Base-by-base conservation (phyloP, 495 filamentous ascomycete species). In the Ramalina peruviana region DNA sequence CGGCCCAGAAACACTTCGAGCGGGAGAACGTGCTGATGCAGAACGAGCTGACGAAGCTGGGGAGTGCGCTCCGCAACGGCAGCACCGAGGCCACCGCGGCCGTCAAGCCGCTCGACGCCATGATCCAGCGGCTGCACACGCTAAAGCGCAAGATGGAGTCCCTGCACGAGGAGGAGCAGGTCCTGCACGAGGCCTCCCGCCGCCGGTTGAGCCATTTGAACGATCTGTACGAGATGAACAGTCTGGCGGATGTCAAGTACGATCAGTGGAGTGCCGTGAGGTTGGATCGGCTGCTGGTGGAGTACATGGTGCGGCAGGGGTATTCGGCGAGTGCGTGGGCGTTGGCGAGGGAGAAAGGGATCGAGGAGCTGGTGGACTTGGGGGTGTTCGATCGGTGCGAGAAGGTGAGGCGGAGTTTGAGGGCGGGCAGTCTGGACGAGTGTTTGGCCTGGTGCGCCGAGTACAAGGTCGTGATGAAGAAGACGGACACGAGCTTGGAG, bases 361-460 rank as follows among this genome's bases (percentile, higher is more conserved):
- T 87, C 37, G 77, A 81, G 52, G 82, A 86, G 26, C 69, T 98
- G 48, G 89, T 94, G 10, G 92, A 98, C 70, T 72, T 94, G 21
- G 81, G 83, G 36, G 87, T 88, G 4, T 98, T 97, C 65, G 79
- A 85, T 36, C 74, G 85, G 58, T 89, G 87, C 68, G 80, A 81
- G 54, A 72, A 71, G 51, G 83, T 98, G 54, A 76, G 82, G 44
- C 70, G 79, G 40, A 83, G 79, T 53, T 67, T 98, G 49, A 71
- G 78, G 41, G 68, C 67, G 21, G 78, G 82, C n/a, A 83, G 78
- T 43, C 82, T 86, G 3, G 72, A 72, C 46, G 86, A 92, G 60
- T 88, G 85, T 36, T 62, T 97, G 48, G 75, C 76, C 17, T 98
- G 92, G 92, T 97, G 90, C 66, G 73, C 67, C 30, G 92, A 97